phyloP scores from a whole-genome alignment of 1,284 basidiomycete species.

The Neonothopanus nambi region DNA sequence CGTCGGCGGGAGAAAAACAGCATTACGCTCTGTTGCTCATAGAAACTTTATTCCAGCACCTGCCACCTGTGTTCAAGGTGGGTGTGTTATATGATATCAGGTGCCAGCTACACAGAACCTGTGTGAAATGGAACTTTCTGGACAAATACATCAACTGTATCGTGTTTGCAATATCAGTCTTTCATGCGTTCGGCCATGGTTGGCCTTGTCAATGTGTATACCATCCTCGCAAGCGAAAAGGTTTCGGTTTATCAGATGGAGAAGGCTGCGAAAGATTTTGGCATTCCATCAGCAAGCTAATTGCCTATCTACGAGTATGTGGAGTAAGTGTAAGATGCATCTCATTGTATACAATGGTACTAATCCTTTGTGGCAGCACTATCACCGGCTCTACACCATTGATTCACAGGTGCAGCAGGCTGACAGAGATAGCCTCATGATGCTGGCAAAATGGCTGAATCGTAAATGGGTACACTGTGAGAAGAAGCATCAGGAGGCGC shows the following conservation, averaged over 20 bases:
- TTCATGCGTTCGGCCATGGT: conserved; percentile 36
- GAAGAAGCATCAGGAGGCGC: conserved; percentile 7
- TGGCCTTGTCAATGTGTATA: conserved; percentile 34
- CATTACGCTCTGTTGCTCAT: conserved; percentile 27
- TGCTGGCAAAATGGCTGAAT: conserved; percentile 21
- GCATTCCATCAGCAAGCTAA: conserved; percentile 29
- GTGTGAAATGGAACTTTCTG: conserved; percentile 27
- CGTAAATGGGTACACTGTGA: conserved; percentile 11
- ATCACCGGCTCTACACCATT: conserved; percentile 26
- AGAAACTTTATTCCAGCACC: conserved; percentile 23
- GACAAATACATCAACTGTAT: conserved; percentile 20
- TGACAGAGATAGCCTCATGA: conserved; percentile 5
- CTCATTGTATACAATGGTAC: neutral
- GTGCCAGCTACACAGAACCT: conserved; percentile 25
- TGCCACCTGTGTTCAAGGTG: conserved; percentile 23
- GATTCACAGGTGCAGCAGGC: conserved; percentile 26
- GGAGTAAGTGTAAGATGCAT: conserved; percentile 23
- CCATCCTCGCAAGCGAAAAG: conserved; percentile 28
- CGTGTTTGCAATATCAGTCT: conserved; percentile 28
- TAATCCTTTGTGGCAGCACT: neutral
- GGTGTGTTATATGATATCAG: conserved; percentile 32
- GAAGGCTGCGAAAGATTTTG: conserved; percentile 37
- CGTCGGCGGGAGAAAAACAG: conserved; percentile 31
- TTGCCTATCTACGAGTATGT: conserved; percentile 27
- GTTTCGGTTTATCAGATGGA: conserved; percentile 34